Conservation (phyloP, 2,329 filamentous ascomycete species). For the Neophaeococcomyces aloes region DNA sequence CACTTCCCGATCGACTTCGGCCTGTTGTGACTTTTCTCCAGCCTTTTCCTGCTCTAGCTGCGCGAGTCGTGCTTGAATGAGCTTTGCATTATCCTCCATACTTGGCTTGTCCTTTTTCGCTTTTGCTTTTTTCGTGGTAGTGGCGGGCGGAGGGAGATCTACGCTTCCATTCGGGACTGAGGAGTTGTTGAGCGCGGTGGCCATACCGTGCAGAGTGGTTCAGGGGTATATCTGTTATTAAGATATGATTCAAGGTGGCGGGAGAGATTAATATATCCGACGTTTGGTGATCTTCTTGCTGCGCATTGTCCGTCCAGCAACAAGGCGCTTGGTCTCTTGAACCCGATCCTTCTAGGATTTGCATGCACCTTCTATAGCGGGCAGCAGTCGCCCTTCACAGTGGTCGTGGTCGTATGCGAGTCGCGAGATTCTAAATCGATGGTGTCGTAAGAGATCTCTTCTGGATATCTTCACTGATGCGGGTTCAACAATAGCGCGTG, state of each 20-base stretch:
- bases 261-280: not conserved
- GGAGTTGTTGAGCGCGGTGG: not conserved
- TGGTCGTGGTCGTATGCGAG: too few species aligned
- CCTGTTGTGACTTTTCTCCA: conserved; percentile 88
- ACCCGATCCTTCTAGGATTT: not conserved
- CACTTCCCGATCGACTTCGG: conserved; percentile 91
- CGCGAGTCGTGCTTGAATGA: conserved; percentile 85
- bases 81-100: conserved; percentile 79
- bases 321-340: not conserved
- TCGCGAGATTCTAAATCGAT: too few species aligned
- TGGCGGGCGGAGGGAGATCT: conserved; percentile 33
- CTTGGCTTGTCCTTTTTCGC: conserved; percentile 78
- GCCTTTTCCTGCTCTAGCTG: conserved; percentile 90
- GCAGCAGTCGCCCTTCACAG: too few species aligned
- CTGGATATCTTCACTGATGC: not conserved
- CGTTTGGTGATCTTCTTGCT: not conserved
- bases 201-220: not conserved
- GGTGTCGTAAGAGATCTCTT: not conserved
- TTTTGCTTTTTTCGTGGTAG: conserved; percentile 53
- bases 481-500: too few species aligned
- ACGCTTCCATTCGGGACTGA: conserved; percentile 33
- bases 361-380: not conserved
- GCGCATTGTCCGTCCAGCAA: conserved; percentile 1
- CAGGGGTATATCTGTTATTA: not conserved
- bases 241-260: not conserved